Percentiles rank a stretch among this genome's conserved stretches.
Evolutionary conservation across 202 grass and related monocot genomes (phyloP).

Genomic region (Saccharum hybrid): DNA sequence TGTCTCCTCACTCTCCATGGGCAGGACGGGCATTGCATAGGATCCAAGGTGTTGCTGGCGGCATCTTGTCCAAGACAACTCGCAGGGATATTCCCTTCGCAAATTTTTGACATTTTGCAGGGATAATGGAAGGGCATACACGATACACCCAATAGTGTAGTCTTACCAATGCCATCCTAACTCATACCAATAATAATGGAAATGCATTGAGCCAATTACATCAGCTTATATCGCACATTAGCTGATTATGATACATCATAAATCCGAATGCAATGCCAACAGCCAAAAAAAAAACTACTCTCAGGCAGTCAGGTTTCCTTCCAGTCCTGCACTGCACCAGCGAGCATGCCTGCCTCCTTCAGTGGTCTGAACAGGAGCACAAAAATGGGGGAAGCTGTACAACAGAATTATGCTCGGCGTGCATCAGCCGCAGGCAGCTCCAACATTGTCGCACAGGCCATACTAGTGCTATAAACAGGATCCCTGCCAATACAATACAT

Average conservation of each 20-base stretch:
- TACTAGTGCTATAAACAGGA: slow-evolving; percentile 21
- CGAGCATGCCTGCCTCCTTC: slow-evolving; percentile 13
- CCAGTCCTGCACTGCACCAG: slow-evolving; percentile 10
- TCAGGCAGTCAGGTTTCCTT: background rate
- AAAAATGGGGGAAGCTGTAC: slow-evolving; percentile 47
- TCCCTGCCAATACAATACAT: slow-evolving; percentile 48
- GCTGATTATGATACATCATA: background rate
- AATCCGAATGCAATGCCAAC: slow-evolving; percentile 7
- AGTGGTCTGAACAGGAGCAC: slow-evolving; percentile 21
- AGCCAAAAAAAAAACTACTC: slow-evolving; percentile 14
- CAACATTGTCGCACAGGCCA: background rate
- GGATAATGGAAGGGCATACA: background rate
- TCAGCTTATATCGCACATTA: slow-evolving; percentile 5
- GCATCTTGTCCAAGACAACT: background rate
- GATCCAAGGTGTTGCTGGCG: background rate
- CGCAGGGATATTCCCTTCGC: background rate
- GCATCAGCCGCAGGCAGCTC: slow-evolving; percentile 25
- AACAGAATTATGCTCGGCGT: slow-evolving; percentile 41
- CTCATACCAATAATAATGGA: slow-evolving; percentile 36
- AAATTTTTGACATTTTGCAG: background rate
- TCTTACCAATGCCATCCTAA: background rate
- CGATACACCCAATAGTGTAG: background rate
- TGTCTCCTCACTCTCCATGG: background rate
- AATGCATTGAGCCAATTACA: slow-evolving; percentile 41
- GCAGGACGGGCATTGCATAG: background rate